phyloP scores from a whole-genome alignment of 75 land plant genomes.

The Larix kaempferi region DNA sequence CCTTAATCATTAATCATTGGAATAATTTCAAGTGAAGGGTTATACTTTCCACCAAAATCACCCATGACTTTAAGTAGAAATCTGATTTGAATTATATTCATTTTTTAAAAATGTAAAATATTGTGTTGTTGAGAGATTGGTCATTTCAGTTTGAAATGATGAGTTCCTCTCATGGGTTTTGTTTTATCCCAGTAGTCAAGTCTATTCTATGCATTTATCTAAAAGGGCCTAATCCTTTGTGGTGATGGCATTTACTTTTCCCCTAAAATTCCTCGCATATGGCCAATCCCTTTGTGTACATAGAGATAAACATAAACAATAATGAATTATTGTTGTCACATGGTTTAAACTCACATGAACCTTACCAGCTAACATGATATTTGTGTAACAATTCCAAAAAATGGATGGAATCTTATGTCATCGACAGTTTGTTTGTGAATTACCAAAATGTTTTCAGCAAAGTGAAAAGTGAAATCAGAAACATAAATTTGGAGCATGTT shows the following conservation, averaged over 20 bases:
- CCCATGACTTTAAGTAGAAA: no score
- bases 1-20: no score
- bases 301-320: background rate
- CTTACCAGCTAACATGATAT: conserved; percentile 15
- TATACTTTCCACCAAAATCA: no score
- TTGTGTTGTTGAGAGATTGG: no score
- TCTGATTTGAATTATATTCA: no score
- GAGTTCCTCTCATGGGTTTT: no score
- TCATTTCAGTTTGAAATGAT: no score
- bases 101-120: no score
- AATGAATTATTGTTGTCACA: conserved; percentile 3
- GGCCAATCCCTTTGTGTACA: background rate
- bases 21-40: no score
- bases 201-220: no score
- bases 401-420: background rate
- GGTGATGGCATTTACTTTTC: background rate
- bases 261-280: background rate
- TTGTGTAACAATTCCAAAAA: conserved; percentile 13
- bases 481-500: conserved; percentile 17
- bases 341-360: conserved; percentile 4
- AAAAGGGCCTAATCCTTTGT: background rate
- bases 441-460: background rate
- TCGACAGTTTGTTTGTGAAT: background rate
- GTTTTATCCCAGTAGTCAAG: no score
- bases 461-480: background rate